Conservation (phyloP, 805 yeast species). For the Lipomyces mesembrius region DNA sequence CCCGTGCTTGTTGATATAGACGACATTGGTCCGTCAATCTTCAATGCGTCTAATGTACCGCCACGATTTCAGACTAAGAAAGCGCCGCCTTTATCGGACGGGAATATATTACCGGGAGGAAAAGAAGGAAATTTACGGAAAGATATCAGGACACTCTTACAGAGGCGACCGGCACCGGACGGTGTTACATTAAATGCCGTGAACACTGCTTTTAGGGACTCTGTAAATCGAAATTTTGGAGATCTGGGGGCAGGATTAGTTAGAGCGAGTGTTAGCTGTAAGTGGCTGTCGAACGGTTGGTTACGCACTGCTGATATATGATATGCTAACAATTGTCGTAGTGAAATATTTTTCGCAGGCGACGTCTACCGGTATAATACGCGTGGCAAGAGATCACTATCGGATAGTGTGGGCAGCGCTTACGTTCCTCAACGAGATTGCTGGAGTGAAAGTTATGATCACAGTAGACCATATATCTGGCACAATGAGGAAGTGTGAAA, state of each 20-base stretch:
- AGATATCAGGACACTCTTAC: conserved; percentile 15
- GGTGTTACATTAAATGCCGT: conserved; percentile 57
- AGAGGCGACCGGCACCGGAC: conserved; percentile 38
- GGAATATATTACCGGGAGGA: conserved; percentile 19
- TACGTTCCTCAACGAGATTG: conserved; percentile 52
- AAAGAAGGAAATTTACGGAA: conserved; percentile 40
- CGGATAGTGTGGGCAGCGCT: conserved; percentile 71
- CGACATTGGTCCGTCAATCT: not conserved
- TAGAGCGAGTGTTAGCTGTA: conserved; percentile 56
- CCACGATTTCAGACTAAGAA: not conserved
- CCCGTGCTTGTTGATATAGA: conserved; percentile 48
- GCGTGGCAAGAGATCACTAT: conserved; percentile 70
- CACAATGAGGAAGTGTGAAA: conserved; percentile 75
- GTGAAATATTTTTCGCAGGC: conserved; percentile 79
- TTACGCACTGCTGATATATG: not conserved
- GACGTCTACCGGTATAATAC: conserved; percentile 82
- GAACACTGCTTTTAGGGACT: conserved; percentile 57
- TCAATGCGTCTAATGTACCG: not conserved
- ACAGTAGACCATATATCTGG: conserved; percentile 78
- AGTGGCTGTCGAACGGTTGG: conserved; percentile 9
- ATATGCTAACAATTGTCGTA: not conserved
- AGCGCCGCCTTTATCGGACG: conserved; percentile 7
- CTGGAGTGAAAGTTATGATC: conserved; percentile 56
- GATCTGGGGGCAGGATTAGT: conserved; percentile 74
- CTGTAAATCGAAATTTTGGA: conserved; percentile 71